A percentile compares a stretch with the other conserved stretches of the same genome.
These are phyloP conservation scores for Phytophthora foliorum DNA, from an alignment of 352 stramenopile genomes.

Conservation along the genomic window DNA sequence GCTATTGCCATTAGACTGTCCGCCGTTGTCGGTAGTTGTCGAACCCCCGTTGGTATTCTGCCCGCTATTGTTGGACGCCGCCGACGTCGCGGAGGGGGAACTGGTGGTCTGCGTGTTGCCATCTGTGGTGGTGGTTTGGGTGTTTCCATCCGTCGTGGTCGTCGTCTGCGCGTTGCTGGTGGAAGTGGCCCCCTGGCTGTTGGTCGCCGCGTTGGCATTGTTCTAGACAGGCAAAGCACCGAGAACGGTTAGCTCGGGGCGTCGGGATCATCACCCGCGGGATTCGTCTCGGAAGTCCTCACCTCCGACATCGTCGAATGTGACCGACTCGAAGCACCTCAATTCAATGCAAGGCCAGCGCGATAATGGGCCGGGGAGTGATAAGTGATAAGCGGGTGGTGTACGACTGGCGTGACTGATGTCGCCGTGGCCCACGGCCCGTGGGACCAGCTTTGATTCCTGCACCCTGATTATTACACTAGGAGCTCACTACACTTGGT, in stretches of 20 bases:
- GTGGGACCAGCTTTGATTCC: no score
- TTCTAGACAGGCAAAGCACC: constrained; percentile 3
- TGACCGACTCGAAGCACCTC: background rate
- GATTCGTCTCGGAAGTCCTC: constrained; percentile 10
- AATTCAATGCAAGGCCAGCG: constrained; percentile 17
- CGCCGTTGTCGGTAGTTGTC: constrained; percentile 23
- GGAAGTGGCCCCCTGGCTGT: constrained; percentile 19
- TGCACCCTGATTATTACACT: background rate
- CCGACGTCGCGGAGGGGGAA: constrained; percentile 24
- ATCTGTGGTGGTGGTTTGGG: constrained; percentile 25
- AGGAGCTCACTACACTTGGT: constrained; percentile 16
- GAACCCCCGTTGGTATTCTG: constrained; percentile 19
- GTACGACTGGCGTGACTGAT: constrained; percentile 23
- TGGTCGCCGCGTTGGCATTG: constrained; percentile 10
- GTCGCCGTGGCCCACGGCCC: no score
- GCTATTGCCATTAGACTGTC: constrained; percentile 21
- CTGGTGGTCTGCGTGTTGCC: constrained; percentile 19
- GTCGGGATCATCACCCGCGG: background rate
- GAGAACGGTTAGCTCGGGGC: constrained; percentile 17
- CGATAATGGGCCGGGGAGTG: constrained; percentile 13
- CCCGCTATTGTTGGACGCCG: constrained; percentile 24
- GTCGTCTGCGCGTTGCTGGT: constrained; percentile 34
- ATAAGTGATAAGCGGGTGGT: constrained; percentile 17
- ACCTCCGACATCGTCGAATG: constrained; percentile 29
- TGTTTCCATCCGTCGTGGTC: constrained; percentile 26